Percentiles rank a stretch among this genome's conserved stretches.
Evolutionary conservation across 2,329 filamentous ascomycete genomes (phyloP).

Genomic region (Xylaria digitata): DNA sequence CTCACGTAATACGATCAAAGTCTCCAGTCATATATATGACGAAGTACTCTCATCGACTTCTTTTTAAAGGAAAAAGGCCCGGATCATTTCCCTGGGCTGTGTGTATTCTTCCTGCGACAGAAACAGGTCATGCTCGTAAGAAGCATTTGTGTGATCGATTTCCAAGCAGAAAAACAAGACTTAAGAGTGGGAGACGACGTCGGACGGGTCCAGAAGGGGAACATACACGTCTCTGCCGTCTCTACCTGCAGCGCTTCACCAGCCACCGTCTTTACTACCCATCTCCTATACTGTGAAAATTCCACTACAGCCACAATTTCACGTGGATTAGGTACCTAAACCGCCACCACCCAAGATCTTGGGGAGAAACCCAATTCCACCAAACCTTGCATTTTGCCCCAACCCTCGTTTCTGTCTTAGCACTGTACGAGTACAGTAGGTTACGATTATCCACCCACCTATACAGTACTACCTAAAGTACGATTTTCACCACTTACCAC

Average conservation of each 20-base stretch:
- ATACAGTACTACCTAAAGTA: conserved; percentile 1
- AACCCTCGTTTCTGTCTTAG: conserved; percentile 22
- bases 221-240: conserved; percentile 3
- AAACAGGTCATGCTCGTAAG: conserved; percentile 35
- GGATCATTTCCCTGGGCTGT: conserved; percentile 19
- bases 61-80: conserved; percentile 17
- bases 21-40: conserved; percentile 30
- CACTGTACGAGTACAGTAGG: conserved; percentile 12
- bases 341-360: background rate
- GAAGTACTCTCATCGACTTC: conserved; percentile 27
- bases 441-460: background rate
- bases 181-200: conserved; percentile 26
- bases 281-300: conserved; percentile 13
- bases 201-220: conserved; percentile 31
- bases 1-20: conserved; percentile 26
- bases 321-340: conserved; percentile 22
- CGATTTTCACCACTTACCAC: conserved; percentile 2
- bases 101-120: conserved; percentile 24
- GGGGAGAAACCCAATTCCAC: conserved; percentile 1
- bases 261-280: conserved; percentile 23
- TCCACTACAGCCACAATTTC: conserved; percentile 22
- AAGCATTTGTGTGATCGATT: conserved; percentile 31
- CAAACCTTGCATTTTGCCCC: conserved; percentile 20
- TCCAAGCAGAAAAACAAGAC: conserved; percentile 32
- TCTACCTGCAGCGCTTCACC: conserved; percentile 12